Evolutionary conservation across 139 green algal species (phyloP).

Genomic region (Edaphochlamys debaryana): DNA sequence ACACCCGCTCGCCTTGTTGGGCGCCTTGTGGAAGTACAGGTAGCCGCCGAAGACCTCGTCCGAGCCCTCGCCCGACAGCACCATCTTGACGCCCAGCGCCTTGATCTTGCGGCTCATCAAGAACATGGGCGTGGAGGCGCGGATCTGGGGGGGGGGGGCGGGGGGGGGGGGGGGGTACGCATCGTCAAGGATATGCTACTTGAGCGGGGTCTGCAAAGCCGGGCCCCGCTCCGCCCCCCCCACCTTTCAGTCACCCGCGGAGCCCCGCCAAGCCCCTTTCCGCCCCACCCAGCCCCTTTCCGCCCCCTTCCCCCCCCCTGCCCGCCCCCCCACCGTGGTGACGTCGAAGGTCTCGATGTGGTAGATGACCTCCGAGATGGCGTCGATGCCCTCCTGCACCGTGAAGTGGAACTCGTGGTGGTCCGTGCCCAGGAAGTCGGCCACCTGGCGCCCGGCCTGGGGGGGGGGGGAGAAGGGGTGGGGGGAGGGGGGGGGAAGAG

Average conservation of each 20-base stretch:
- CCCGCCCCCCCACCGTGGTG: slow-evolving; percentile 66
- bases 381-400: slow-evolving; percentile 95
- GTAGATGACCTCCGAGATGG: slow-evolving; percentile 93
- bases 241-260: too few species aligned
- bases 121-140: slow-evolving; percentile 97
- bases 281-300: too few species aligned
- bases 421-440: slow-evolving; percentile 91
- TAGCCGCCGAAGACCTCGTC: slow-evolving; percentile 98
- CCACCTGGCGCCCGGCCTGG: slow-evolving; percentile 87
- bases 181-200: too few species aligned
- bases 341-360: slow-evolving; percentile 95
- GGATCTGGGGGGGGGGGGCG: slow-evolving; percentile 34
- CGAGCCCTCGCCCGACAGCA: slow-evolving; percentile 94
- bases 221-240: too few species aligned
- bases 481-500: background rate
- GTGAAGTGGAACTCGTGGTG: slow-evolving; percentile 99
- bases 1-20: slow-evolving; percentile 74
- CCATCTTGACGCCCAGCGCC: slow-evolving; percentile 79
- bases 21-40: slow-evolving; percentile 98
- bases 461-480: background rate
- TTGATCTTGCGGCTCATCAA: slow-evolving; percentile 97
- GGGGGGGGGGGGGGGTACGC: background rate
- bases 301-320: too few species aligned
- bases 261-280: too few species aligned
- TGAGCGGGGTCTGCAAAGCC: too few species aligned